phyloP scores from a whole-genome alignment of 139 green algal species.

The Chlorella sp. region DNA sequence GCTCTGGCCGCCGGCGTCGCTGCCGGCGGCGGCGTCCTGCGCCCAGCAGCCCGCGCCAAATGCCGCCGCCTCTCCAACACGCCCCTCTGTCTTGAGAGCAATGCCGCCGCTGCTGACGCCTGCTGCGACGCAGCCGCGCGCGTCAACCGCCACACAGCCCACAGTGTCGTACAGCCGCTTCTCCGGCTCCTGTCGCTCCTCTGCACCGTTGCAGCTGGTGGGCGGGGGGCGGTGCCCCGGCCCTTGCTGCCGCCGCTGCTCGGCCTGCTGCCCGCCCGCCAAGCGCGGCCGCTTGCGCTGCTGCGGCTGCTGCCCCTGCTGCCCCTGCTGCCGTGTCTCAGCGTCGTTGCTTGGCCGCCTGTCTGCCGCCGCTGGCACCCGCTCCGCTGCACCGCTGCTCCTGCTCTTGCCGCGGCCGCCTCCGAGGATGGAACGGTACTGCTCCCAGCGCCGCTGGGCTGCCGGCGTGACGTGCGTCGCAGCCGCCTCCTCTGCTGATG shows the following conservation, averaged over 20 bases:
- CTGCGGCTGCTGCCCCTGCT: constrained; percentile 6
- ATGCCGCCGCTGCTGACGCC: constrained; percentile 87
- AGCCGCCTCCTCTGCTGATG: background rate
- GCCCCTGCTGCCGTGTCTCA: background rate
- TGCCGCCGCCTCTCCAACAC: constrained; percentile 83
- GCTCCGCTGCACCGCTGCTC: background rate
- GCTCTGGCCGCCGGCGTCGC: background rate
- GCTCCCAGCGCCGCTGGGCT: constrained; percentile 42
- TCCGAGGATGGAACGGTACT: constrained; percentile 62
- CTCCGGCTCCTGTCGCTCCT: constrained; percentile 1
- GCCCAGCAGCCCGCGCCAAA: constrained; percentile 84
- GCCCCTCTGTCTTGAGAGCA: constrained; percentile 71
- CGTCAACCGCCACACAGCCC: constrained; percentile 65
- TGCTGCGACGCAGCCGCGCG: constrained; percentile 52
- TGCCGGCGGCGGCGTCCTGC: constrained; percentile 11
- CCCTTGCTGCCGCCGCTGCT: background rate
- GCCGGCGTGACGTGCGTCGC: constrained; percentile 51
- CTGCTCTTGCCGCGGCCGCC: background rate
- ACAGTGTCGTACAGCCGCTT: constrained; percentile 71
- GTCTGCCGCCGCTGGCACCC: background rate
- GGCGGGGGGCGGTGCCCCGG: background rate
- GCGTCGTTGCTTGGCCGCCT: background rate
- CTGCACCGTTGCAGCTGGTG: no score
- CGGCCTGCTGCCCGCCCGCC: background rate
- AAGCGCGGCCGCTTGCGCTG: background rate